Base-by-base conservation (phyloP, 441 rosid genomes). In the Heliophila coronopifolia region DNA sequence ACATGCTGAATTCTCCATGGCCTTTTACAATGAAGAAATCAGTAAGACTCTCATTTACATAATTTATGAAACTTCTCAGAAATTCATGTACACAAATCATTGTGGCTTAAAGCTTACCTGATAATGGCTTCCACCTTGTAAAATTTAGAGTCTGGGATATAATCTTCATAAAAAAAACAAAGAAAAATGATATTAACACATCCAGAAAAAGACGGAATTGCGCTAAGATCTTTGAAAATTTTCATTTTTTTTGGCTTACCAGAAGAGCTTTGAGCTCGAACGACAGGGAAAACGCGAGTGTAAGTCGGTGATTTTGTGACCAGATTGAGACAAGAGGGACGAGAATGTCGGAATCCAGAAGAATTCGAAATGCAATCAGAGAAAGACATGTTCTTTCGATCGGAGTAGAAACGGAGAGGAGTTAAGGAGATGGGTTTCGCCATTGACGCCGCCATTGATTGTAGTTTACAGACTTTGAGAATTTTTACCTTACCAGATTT, bases 51-150 rank as follows among this genome's bases (percentile, higher is more conserved):
- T n/a, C n/a, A n/a, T n/a, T n/a, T n/a, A n/a, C n/a, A 26, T 22
- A 14, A 31, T 34, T 10, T n/a, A 23, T 15, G 12, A 23, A 15
- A 11, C 12, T 9, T 6, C 35, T 33, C 23, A 24, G 12, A 27
- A 31, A 33, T n/a, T n/a, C n/a, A n/a, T n/a, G n/a, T n/a, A n/a
- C n/a, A n/a, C n/a, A n/a, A n/a, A n/a, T n/a, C n/a, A n/a, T n/a
- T n/a, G n/a, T n/a, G n/a, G n/a, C n/a, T n/a, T n/a, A n/a, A 50
- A 37, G 1, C 31, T 27, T n/a, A 90, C 94, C 96, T 84, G 57
- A 90, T 42, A 75, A 90, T 78, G 19, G 94, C 96, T 68, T 90
- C 96, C 32, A 90, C 87, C 59, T 82, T 90, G 74, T 90, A 90
- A 65, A 90, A 90, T 31, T 82, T 63, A 4, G 90, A 75, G 61